These are phyloP conservation scores for Vigna nakashimae DNA, from an alignment of 306 rosid genomes.

Conservation along the genomic window DNA sequence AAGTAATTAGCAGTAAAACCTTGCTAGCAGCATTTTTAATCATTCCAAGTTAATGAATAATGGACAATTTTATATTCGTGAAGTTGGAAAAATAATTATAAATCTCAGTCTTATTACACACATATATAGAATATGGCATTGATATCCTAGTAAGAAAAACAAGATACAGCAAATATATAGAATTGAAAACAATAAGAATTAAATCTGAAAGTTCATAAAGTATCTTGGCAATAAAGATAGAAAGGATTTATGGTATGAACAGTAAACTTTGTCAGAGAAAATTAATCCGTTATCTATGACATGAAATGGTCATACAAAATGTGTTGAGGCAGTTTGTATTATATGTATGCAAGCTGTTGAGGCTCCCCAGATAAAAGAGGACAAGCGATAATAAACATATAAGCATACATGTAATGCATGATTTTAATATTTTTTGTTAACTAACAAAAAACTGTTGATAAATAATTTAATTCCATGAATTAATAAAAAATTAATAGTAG, in stretches of 20 bases:
- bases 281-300: background rate
- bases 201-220: too few relatives aligned
- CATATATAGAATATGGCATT: too few relatives aligned
- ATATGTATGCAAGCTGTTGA: constrained; percentile 8
- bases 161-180: too few relatives aligned
- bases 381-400: background rate
- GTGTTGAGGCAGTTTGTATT: background rate
- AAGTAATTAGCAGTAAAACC: background rate
- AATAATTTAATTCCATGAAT: constrained; percentile 16
- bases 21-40: background rate
- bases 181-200: too few relatives aligned
- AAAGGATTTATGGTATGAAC: background rate
- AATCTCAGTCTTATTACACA: too few relatives aligned
- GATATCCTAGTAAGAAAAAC: too few relatives aligned
- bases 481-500: constrained; percentile 13
- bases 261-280: background rate
- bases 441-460: background rate
- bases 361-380: background rate
- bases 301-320: background rate
- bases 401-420: constrained; percentile 21
- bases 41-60: background rate
- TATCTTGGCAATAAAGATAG: background rate
- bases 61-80: background rate
- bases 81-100: background rate
- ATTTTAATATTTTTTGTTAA: constrained; percentile 17